Base-by-base conservation (phyloP, 495 filamentous ascomycete species). In the Bombardia bombarda region DNA sequence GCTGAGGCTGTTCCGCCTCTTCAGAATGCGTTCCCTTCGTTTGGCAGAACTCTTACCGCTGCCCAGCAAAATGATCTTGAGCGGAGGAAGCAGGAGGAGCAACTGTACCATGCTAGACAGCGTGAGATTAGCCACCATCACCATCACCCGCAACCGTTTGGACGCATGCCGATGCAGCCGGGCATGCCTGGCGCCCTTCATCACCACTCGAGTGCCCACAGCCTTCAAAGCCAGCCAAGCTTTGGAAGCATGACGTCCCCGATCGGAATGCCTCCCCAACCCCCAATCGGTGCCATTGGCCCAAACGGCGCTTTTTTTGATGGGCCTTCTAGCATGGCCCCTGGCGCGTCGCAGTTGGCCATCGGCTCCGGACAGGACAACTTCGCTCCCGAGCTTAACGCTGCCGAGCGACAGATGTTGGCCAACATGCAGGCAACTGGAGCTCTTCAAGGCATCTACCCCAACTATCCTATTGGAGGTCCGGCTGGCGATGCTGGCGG, bases 41-140 rank as follows among this genome's bases (percentile, higher is more conserved):
- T 97, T 57, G 92, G 92, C n/a, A 90, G 93, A 13, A 97, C 93
- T 10, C 69, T 98, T 50, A 97, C 92, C 2, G 92, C 92, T 0
- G 89, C 95, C 52, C 92, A 98, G 65, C 92, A 98, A 55, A 98
- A 98, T 62, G 90, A 92, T 13, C 70, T 98, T 8, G 92, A 98
- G 61, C 75, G 92, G 31, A 75, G 93, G 18, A 98, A 98, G 70
- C 92, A 98, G 58, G 92, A 98, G 56, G 92, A 98, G 57, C 92
- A 98, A 54, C 93, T 95, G 62, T 70, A 93, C 17, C 88, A 96
- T 77, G 92, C 92, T 14, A 80, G 90, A 8, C 90, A 97, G 60
- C 84, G 95, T 45, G 92, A 98, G 58, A 83, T 86, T 56, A 73
- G 40, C n/a, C 56, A 62, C 9, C 90, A 89, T 52, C 85, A 92